These are phyloP conservation scores for Phylloporus scabripes DNA, from an alignment of 768 basidiomycete species.

Conservation along the genomic window DNA sequence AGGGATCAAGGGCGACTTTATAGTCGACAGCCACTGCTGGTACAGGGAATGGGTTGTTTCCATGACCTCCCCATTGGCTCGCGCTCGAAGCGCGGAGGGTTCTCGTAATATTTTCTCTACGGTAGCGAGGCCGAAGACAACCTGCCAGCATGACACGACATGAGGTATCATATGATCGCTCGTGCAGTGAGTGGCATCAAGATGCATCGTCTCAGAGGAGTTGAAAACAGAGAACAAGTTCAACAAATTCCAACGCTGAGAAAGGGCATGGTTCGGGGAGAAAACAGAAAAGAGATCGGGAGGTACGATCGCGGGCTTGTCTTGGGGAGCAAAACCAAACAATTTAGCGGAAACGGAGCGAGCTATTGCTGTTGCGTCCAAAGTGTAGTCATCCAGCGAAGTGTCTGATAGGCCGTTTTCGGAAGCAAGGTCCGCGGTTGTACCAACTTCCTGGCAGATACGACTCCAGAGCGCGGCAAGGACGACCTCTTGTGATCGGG, in stretches of 20 bases:
- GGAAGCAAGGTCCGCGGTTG: background rate
- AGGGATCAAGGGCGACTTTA: slow-evolving; percentile 26
- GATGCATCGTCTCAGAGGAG: background rate
- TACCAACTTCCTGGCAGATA: slow-evolving; percentile 6
- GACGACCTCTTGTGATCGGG: slow-evolving; percentile 29
- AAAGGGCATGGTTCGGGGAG: slow-evolving; percentile 24
- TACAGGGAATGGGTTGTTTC: slow-evolving; percentile 35
- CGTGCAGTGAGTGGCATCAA: background rate
- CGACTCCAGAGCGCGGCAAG: slow-evolving; percentile 35
- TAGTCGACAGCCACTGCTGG: slow-evolving; percentile 34
- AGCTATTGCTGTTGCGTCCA: slow-evolving; percentile 12
- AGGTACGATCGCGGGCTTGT: background rate
- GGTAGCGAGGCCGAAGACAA: slow-evolving; percentile 37
- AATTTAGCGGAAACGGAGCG: slow-evolving; percentile 11
- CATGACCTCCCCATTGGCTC: slow-evolving; percentile 14
- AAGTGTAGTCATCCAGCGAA: background rate
- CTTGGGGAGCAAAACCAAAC: slow-evolving; percentile 1
- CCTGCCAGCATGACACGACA: slow-evolving; percentile 32
- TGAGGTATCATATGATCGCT: slow-evolving; percentile 3
- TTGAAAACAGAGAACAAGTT: slow-evolving; percentile 34
- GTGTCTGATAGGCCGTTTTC: background rate
- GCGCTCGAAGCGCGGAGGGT: background rate
- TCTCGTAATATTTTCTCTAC: slow-evolving; percentile 29
- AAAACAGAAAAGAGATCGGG: slow-evolving; percentile 21
- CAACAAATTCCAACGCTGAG: slow-evolving; percentile 41